Evolutionary conservation across 495 filamentous ascomycete species (phyloP), one percentile per base, ranked within the genome.

Genomic region (Eremomyces bilateralis): DNA sequence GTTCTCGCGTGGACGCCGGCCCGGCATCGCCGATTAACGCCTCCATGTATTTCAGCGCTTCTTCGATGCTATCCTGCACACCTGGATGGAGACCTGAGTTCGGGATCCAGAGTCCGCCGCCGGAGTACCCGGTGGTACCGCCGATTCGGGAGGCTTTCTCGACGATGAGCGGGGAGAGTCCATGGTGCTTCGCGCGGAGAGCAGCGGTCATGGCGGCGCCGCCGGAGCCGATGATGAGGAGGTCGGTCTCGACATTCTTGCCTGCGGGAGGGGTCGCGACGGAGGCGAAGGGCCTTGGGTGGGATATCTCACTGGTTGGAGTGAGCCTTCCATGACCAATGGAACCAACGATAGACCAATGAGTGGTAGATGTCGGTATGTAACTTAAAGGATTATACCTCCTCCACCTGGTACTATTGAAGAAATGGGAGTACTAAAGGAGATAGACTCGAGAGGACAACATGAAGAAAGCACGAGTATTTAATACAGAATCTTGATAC

Each of bases 161-260:
- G 22, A 48, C 34, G 15, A 53, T 28, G 30, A 50, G 42, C 5
- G 38, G 25, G 1, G 21, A 34, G 31, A 46, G 38, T 18, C 46
- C 41, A 19, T 20, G 33, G 11, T 33, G 33, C 11, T 36, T 18
- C 4, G 45, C 50, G 8, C 39, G 37, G 3, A 49, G 19, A 24
- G 50, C 48, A 4, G 48, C 45, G 4, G 40, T 35, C 4, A 53
- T 35, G 1, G 33, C 48, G n/a, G 45, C 36, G 3, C 33, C 45
- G 15, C 50, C 50, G 8, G 35, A 37, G n/a, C 48, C 45, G 18
- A 51, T 38, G 12, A 51, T 40, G 18, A 51, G 15, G 21, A 50
- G 37, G 16, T 50, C 44, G 35, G 27, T 21, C 20, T 42, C 22
- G 20, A 34, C 16, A 13, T 27, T 27, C 13, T 27, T 27, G 24